Evolutionary conservation across 2,329 filamentous ascomycete genomes (phyloP), one percentile per base, ranked within the genome.

Genomic region (Fusarium torulosum): DNA sequence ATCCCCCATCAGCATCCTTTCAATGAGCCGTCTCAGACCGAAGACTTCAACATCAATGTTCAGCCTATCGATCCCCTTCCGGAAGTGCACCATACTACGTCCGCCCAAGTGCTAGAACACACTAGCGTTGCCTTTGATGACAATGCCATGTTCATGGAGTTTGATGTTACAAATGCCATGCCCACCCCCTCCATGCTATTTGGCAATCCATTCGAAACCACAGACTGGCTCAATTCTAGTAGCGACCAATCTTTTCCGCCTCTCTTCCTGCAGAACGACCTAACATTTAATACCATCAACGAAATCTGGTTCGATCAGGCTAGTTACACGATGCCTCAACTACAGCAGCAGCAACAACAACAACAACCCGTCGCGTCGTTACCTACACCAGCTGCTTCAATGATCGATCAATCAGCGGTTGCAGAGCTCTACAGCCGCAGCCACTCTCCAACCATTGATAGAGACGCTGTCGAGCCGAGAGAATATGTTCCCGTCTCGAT

Each of bases 401-500:
- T 40, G 25, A 40, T 35, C 3, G 51, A 55, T 21, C 50, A 59
- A 10, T 45, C 50, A 7, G 50, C 40, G 1, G 41, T 59, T 3
- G 50, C 55, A 5, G 50, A 55, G n/a, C 41, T 59, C 0, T 59
- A 59, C 3, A 59, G 55, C 14, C 50, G 55, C 2, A 59, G 55
- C 1, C 55, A 59, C 50, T 46, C 55, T 3, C 50, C 55, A 0
- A 31, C 50, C 3, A 41, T 59, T 4, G 55, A 59, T 17, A 44
- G 17, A 20, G 55, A 59, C 20, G 55, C 41, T 1, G 55, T 55
- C 4, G 50, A 59, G 17, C 55, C 55, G 1, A 31, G 55, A 14
- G 50, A 59, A 19, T 55, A 55, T 11, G 33, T 55, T 0, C 41
- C 55, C 15, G 35, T 59, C 2, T 45, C 52, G 0, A 59, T 59